Conservation (phyloP, 73 alveolate genomes). For the Paramecium caudatum region DNA sequence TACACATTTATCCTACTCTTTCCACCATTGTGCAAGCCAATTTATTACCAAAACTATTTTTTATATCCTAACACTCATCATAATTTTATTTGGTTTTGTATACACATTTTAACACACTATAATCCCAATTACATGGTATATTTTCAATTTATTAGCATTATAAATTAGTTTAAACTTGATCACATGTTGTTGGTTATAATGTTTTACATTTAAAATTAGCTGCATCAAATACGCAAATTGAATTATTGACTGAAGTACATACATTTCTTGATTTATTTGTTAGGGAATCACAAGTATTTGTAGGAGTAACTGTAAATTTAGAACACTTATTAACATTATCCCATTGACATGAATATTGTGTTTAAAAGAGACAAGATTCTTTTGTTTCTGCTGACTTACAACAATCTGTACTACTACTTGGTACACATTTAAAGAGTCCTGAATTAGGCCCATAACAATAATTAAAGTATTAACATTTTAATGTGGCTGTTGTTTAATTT, state of each 20-base stretch:
- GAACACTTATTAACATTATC: not conserved
- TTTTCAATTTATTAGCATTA: not conserved
- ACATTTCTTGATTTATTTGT: not conserved
- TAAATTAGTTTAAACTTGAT: not conserved
- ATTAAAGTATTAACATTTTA: not conserved
- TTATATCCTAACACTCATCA: not conserved
- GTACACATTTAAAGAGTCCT: not conserved
- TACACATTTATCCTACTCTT: conserved; percentile 17
- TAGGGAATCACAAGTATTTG: not conserved
- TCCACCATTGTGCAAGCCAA: not conserved
- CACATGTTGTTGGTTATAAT: not conserved
- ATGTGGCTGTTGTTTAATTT: not conserved
- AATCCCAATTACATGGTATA: not conserved
- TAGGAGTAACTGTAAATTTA: not conserved
- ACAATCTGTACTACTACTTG: not conserved
- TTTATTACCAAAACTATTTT: not conserved
- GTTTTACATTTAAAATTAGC: not conserved
- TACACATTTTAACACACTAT: not conserved
- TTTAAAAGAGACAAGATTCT: conserved; percentile 12
- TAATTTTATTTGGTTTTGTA: not conserved
- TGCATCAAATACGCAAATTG: not conserved
- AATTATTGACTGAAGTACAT: not conserved
- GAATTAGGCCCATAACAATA: conserved; percentile 45
- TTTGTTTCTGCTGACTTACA: not conserved
- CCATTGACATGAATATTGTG: not conserved